Evolutionary conservation across 257 asterid species (phyloP).

Genomic region (Solanum piurae): DNA sequence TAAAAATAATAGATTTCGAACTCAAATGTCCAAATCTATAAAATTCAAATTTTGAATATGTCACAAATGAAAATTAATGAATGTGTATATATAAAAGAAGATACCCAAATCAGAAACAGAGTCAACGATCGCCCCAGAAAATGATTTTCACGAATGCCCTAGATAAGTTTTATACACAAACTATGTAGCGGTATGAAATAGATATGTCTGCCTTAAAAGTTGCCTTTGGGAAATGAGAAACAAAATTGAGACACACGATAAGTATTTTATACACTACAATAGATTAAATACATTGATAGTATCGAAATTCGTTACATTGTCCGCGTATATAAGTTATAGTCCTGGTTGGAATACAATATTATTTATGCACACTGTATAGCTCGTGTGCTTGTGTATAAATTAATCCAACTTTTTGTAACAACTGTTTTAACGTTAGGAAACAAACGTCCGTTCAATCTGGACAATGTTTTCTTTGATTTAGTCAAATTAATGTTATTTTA

Average conservation of each 20-base stretch:
- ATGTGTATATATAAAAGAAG: background rate
- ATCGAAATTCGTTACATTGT: background rate
- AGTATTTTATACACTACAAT: background rate
- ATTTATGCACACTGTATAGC: background rate
- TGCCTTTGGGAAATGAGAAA: background rate
- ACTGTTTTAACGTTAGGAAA: conserved; percentile 23
- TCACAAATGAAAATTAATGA: background rate
- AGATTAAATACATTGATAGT: background rate
- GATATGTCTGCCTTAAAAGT: background rate
- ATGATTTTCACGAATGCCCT: background rate
- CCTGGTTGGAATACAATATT: background rate
- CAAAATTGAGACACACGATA: too few relatives aligned
- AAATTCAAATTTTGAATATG: too few relatives aligned
- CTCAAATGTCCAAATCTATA: background rate
- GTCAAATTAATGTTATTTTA: conserved; percentile 16
- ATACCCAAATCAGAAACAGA: background rate
- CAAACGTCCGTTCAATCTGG: conserved; percentile 24
- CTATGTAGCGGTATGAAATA: too few relatives aligned
- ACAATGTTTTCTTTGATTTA: conserved; percentile 13
- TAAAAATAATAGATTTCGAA: background rate
- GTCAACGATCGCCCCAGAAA: background rate
- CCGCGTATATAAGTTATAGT: background rate
- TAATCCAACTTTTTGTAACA: background rate
- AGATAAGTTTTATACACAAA: too few relatives aligned
- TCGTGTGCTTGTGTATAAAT: background rate